Evolutionary conservation across 129 eudicot genomes (phyloP).

Genomic region (Mikania micrantha): DNA sequence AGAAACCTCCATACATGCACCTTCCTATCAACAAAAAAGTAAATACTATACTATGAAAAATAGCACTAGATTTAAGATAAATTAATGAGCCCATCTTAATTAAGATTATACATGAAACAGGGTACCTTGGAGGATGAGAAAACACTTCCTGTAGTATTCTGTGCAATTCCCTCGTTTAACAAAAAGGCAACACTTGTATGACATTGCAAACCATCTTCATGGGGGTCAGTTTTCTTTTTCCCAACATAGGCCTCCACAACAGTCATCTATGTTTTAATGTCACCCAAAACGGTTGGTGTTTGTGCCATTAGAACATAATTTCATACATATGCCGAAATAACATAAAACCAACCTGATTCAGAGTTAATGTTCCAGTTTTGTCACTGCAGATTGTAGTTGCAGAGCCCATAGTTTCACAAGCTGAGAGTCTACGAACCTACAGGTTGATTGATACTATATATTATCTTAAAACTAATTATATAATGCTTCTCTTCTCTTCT

Average conservation of each 20-base stretch:
- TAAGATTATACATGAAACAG: neutral
- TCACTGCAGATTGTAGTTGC: constrained; percentile 97
- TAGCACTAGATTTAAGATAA: neutral
- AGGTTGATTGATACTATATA: constrained; percentile 3
- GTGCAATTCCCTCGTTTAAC: constrained; percentile 73
- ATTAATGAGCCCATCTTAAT: neutral
- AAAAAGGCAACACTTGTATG: constrained; percentile 46
- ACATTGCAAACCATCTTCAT: constrained; percentile 53
- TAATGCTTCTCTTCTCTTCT: no score
- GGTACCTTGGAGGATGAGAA: constrained; percentile 64
- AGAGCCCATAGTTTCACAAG: constrained; percentile 99
- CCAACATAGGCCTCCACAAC: constrained; percentile 85
- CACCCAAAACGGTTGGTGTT: neutral
- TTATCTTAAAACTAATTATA: neutral
- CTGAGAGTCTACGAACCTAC: constrained; percentile 96
- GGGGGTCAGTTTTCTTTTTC: constrained; percentile 43
- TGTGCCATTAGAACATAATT: neutral
- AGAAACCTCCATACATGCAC: constrained; percentile 59
- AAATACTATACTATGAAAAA: neutral
- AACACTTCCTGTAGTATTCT: constrained; percentile 83
- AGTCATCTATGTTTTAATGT: constrained; percentile 53
- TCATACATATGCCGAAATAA: neutral
- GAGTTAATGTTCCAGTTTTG: constrained; percentile 90
- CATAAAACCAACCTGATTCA: constrained; percentile 64
- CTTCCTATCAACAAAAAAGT: constrained; percentile 44